A percentile compares a stretch with the other conserved stretches of the same genome.
These are phyloP conservation scores for Lipomyces kockii DNA, from an alignment of 805 yeast species.

Conservation along the genomic window DNA sequence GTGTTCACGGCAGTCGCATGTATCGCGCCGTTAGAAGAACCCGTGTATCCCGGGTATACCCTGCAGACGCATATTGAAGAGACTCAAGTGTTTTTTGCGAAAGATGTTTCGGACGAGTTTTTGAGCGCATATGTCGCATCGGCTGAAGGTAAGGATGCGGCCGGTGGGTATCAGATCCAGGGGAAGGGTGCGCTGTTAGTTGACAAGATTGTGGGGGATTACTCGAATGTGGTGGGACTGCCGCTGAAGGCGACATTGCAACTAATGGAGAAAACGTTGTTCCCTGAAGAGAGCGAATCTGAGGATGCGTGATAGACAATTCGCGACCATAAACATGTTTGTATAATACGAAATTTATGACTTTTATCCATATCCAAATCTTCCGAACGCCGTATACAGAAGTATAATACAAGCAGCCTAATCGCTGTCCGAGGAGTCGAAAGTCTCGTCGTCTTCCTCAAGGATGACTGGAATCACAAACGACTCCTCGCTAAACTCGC, in stretches of 20 bases:
- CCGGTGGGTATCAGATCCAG: conserved; percentile 92
- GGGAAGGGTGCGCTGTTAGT: conserved; percentile 67
- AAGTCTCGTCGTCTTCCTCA: conserved; percentile 39
- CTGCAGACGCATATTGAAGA: conserved; percentile 50
- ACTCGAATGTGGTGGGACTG: conserved; percentile 82
- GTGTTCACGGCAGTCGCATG: conserved; percentile 62
- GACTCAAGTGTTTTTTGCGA: conserved; percentile 49
- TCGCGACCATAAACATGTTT: neutral
- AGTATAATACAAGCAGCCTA: conserved; percentile 1
- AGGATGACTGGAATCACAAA: conserved; percentile 64
- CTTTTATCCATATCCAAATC: neutral
- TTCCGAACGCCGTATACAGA: neutral
- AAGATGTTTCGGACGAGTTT: conserved; percentile 56
- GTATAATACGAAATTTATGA: neutral
- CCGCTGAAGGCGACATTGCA: conserved; percentile 67
- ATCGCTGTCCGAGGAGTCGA: conserved; percentile 31
- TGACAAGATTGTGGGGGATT: conserved; percentile 73
- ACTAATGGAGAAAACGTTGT: conserved; percentile 47
- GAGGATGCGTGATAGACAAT: conserved; percentile 5
- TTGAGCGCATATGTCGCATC: conserved; percentile 65
- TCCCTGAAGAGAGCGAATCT: conserved; percentile 37
- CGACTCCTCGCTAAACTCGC: conserved; percentile 53
- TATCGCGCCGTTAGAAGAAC: conserved; percentile 50
- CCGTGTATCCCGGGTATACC: conserved; percentile 51
- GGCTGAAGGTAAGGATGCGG: conserved; percentile 78